Conservation (phyloP, 2,329 filamentous ascomycete genomes). For the Alternaria sp. region DNA sequence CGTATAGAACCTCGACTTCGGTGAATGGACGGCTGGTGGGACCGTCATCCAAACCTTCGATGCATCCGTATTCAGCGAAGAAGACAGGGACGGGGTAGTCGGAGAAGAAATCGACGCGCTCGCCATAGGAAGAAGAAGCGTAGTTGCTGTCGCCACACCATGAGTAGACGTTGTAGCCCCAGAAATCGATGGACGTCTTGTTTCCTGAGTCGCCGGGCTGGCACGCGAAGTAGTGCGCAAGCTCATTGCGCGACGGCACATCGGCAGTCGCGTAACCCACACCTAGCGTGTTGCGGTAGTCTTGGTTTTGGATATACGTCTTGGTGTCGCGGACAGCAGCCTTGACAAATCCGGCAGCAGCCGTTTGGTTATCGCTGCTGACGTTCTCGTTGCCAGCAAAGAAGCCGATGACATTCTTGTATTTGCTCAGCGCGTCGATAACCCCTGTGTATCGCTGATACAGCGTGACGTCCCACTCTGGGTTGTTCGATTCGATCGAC, state of each 20-base stretch:
- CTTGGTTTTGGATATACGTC: conserved; percentile 81
- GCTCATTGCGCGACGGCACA: conserved; percentile 79
- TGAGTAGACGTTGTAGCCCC: conserved; percentile 99
- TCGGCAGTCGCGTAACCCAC: conserved; percentile 97
- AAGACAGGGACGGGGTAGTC: conserved; percentile 93
- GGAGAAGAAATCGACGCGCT: conserved; percentile 82
- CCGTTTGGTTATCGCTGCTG: conserved; percentile 84
- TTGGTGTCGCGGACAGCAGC: conserved; percentile 96
- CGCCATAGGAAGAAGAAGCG: conserved; percentile 75
- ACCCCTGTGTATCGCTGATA: conserved; percentile 84
- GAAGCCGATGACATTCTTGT: conserved; percentile 93
- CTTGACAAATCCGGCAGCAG: conserved; percentile 92
- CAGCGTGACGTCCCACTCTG: conserved; percentile 79
- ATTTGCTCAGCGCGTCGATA: conserved; percentile 78
- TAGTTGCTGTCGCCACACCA: conserved; percentile 92
- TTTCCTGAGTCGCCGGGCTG: conserved; percentile 56
- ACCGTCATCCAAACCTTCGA: conserved; percentile 52
- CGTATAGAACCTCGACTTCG: conserved; percentile 83
- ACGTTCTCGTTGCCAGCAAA: conserved; percentile 98
- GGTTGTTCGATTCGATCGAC: conserved; percentile 83
- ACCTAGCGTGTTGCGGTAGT: conserved; percentile 73
- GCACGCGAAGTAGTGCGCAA: conserved; percentile 96
- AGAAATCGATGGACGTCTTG: conserved; percentile 82
- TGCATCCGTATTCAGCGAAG: conserved; percentile 99
- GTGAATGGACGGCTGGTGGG: conserved; percentile 75